A percentile compares a stretch with the other conserved stretches of the same genome.
Conservation (phyloP, 208 protist species). For the Leishmania lainsoni region DNA sequence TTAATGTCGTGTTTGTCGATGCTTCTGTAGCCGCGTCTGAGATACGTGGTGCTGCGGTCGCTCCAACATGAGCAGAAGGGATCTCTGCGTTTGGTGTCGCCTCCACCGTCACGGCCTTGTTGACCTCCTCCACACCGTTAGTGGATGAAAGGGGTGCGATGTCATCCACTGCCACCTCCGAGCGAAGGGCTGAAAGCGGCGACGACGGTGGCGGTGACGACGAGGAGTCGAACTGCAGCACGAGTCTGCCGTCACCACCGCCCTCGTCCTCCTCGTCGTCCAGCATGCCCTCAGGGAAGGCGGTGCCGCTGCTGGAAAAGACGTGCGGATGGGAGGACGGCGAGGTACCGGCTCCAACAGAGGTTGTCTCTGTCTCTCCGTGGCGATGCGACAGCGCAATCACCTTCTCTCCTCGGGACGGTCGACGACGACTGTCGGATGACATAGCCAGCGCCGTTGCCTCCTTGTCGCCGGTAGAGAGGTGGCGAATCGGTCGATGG, state of each 20-base stretch:
- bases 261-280: neutral
- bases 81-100: neutral
- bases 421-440: neutral
- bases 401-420: neutral
- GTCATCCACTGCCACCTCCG: neutral
- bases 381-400: neutral
- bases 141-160: neutral
- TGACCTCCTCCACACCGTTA: neutral
- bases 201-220: slow-evolving; percentile 7
- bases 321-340: neutral
- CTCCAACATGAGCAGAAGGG: neutral
- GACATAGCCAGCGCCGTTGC: neutral
- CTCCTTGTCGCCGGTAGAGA: neutral
- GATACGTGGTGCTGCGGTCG: slow-evolving; percentile 4
- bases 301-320: slow-evolving; percentile 7
- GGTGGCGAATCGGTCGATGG: neutral
- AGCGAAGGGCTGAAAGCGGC: neutral
- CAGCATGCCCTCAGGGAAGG: neutral
- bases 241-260: neutral
- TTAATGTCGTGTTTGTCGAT: neutral
- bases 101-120: neutral
- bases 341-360: neutral
- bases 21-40: neutral
- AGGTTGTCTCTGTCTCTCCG: neutral
- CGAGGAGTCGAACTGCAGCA: slow-evolving; percentile 27